Percentiles rank a stretch among this genome's conserved stretches.
Conservation (phyloP, 345 rosid species). For the Clausena lansium region DNA sequence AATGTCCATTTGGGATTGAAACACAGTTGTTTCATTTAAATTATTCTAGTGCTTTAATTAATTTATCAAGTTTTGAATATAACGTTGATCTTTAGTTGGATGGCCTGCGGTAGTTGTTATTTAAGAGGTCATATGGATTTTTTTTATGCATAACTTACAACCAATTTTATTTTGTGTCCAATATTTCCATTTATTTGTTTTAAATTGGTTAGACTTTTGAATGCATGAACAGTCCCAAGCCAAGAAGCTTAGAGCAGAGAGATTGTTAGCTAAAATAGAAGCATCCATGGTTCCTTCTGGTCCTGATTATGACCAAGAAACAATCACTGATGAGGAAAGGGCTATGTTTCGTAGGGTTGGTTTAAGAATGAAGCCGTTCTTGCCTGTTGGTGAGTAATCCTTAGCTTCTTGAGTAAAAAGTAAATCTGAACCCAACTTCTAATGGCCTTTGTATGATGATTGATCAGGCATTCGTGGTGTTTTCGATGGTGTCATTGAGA, state of each 20-base stretch:
- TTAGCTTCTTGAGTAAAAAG: conserved; percentile 5
- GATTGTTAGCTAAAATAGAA: conserved; percentile 79
- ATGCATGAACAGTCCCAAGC: conserved; percentile 67
- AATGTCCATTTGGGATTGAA: neutral
- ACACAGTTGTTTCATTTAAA: neutral
- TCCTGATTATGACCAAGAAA: conserved; percentile 98
- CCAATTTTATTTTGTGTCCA: neutral
- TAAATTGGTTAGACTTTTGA: conserved; percentile 15
- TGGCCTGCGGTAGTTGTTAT: conserved; percentile 7
- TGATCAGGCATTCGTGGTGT: conserved; percentile 92
- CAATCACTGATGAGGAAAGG: conserved; percentile 89
- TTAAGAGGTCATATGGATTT: neutral
- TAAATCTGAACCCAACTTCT: conserved; percentile 13
- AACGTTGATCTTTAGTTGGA: neutral
- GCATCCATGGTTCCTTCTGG: conserved; percentile 89
- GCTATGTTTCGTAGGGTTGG: conserved; percentile 91
- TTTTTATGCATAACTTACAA: neutral
- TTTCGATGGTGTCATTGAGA: conserved; percentile 96
- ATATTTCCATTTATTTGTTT: neutral
- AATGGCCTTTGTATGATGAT: conserved; percentile 15
- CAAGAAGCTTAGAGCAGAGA: conserved; percentile 88
- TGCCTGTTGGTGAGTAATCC: conserved; percentile 75
- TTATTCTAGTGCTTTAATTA: neutral
- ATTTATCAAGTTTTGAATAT: neutral
- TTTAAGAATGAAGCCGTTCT: conserved; percentile 87